These are phyloP conservation scores for Hypoxylon fuscum DNA, from an alignment of 495 filamentous ascomycete species.

Conservation along the genomic window DNA sequence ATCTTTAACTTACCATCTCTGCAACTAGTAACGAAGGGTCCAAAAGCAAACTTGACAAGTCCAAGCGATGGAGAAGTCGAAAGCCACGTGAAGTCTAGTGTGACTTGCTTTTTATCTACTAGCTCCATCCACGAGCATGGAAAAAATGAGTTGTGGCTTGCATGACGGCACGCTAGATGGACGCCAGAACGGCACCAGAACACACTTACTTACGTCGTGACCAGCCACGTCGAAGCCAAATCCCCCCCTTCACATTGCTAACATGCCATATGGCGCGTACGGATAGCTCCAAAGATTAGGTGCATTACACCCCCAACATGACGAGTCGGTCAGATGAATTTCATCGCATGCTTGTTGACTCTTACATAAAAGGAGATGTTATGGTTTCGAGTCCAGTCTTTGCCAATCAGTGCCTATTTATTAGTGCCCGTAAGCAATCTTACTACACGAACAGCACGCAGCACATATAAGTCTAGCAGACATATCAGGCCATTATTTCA, in stretches of 20 bases:
- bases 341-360: conserved; percentile 31
- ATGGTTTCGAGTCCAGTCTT: conserved; percentile 20
- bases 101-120: conserved; percentile 25
- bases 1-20: conserved; percentile 1
- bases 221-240: neutral
- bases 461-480: too few relatives aligned
- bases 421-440: conserved; percentile 13
- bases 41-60: conserved; percentile 18
- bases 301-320: conserved; percentile 30
- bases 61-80: conserved; percentile 22
- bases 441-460: conserved; percentile 8
- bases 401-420: conserved; percentile 26
- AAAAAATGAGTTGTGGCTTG: conserved; percentile 35
- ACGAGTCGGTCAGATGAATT: conserved; percentile 40
- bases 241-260: neutral
- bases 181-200: conserved; percentile 41
- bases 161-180: conserved; percentile 37
- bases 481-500: too few relatives aligned
- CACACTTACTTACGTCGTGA: neutral
- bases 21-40: conserved; percentile 17
- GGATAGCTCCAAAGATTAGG: conserved; percentile 1
- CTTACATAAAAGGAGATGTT: conserved; percentile 32
- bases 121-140: conserved; percentile 18
- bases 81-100: conserved; percentile 31
- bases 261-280: conserved; percentile 20